Base-by-base conservation (phyloP, 257 asterid genomes). In the Gentiana dahurica region DNA sequence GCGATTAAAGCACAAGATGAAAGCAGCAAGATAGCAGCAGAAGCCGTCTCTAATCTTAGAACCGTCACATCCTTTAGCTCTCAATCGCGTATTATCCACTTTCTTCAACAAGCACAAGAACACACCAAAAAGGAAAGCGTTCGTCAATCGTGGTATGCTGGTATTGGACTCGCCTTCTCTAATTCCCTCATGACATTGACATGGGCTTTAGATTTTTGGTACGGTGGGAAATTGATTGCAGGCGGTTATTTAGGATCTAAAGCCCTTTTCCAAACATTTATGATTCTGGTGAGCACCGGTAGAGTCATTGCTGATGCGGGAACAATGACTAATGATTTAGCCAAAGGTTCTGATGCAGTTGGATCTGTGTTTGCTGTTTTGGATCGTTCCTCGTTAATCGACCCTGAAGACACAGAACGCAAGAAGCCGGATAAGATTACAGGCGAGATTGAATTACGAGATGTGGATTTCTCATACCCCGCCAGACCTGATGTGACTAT, bases 61-160 rank as follows among this genome's bases (percentile, higher is more conserved):
- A 91, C 92, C 0, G 83, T 91, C 51, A 72, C 98, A 0, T 83
- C 95, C 6, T 91, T 82, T 57, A 82, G 92, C 8, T 87, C 98
- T 13, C 96, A 87, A 48, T 64, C 74, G 4, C 81, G 95, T 4
- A 87, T 91, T 13, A 81, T 91, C 44, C 72, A 72, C 59, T 81
- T 87, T 91, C 95, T 91, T 2, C 77, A 77, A 64, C 68, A 70
- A 59, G 78, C 94, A 34, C 95, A 87, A 60, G 76, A 78, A 73
- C 95, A 86, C n/a, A 92, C 96, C 1, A 67, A 58, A 46, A 64
- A 66, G 41, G 96, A 91, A 48, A 85, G 85, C 64, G 63, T 78
- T 5, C 94, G 94, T 4, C 96, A 85, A 12, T 91, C 98, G 0
- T 87, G 98, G 96, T 82, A 65, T n/a, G 94, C 96, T 0, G 98